phyloP scores from a whole-genome alignment of 2,329 filamentous ascomycete species.

The Aspergillus tanneri region DNA sequence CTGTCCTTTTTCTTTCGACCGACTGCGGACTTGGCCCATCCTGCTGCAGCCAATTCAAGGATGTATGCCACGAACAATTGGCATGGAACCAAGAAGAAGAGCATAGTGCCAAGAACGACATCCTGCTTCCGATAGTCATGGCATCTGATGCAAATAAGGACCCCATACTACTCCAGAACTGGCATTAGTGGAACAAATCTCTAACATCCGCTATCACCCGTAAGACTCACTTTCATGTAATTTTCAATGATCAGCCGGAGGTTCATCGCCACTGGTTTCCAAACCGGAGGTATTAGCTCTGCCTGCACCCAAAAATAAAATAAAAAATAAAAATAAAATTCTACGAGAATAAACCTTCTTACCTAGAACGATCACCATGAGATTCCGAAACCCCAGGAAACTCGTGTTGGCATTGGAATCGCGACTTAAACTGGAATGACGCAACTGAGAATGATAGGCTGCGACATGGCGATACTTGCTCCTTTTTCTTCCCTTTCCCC shows the following conservation, averaged over 20 bases:
- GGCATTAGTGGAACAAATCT: background rate
- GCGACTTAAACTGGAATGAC: conserved; percentile 80
- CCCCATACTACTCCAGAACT: conserved; percentile 68
- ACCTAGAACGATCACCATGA: conserved; percentile 93
- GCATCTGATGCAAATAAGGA: conserved; percentile 86
- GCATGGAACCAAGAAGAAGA: conserved; percentile 85
- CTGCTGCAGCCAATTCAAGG: conserved; percentile 80
- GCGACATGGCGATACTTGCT: conserved; percentile 89
- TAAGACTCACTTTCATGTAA: conserved; percentile 73
- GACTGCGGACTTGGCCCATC: conserved; percentile 69
- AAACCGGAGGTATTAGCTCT: conserved; percentile 12
- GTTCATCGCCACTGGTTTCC: conserved; percentile 75
- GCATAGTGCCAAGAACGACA: conserved; percentile 68
- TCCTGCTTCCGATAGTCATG: conserved; percentile 84
- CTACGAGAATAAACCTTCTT: conserved; percentile 33
- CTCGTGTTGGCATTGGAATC: conserved; percentile 74
- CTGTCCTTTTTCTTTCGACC: conserved; percentile 56
- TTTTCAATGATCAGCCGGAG: conserved; percentile 94
- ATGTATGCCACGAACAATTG: conserved; percentile 88
- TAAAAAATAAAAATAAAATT: too few species aligned
- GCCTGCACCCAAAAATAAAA: too few species aligned
- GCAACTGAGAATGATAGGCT: conserved; percentile 71
- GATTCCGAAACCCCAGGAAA: conserved; percentile 90
- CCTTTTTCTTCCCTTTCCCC: conserved; percentile 34
- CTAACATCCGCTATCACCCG: background rate